Evolutionary conservation across 768 basidiomycete species (phyloP).

Genomic region (Mycena indigotica): DNA sequence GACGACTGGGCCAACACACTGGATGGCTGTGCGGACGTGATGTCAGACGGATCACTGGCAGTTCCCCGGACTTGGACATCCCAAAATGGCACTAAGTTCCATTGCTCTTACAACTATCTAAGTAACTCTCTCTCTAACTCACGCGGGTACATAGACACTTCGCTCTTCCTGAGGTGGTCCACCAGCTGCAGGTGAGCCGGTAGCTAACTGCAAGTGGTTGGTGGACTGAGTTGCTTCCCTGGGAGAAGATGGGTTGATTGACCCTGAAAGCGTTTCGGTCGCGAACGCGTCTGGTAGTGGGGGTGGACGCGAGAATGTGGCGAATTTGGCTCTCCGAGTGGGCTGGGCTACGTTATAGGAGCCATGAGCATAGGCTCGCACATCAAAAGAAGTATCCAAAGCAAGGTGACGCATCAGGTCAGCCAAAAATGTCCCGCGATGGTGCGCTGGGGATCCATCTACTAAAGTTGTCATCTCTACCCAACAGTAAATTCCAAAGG

Average conservation of each 20-base stretch:
- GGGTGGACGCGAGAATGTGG: constrained; percentile 40
- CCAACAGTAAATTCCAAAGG: constrained; percentile 17
- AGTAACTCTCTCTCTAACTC: too few species aligned
- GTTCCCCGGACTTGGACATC: too few species aligned
- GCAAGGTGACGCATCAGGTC: constrained; percentile 50
- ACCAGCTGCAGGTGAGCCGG: too few species aligned
- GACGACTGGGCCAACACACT: too few species aligned
- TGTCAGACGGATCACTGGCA: too few species aligned
- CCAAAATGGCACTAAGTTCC: too few species aligned
- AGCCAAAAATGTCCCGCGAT: constrained; percentile 37
- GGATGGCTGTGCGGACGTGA: too few species aligned
- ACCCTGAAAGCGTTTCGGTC: constrained; percentile 18
- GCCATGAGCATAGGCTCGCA: constrained; percentile 57
- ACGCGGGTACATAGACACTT: too few species aligned
- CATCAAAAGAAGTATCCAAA: constrained; percentile 61
- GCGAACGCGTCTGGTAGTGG: not conserved
- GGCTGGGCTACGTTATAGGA: constrained; percentile 9
- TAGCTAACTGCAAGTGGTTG: constrained; percentile 22
- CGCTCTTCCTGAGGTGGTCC: too few species aligned
- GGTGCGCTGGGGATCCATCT: constrained; percentile 34
- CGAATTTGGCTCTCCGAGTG: constrained; percentile 26
- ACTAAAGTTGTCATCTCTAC: too few species aligned
- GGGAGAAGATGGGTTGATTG: constrained; percentile 26
- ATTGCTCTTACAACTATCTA: too few species aligned
- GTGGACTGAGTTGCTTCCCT: constrained; percentile 1